phyloP scores from a whole-genome alignment of 345 rosid genomes.

The Rhizophora apiculata region DNA sequence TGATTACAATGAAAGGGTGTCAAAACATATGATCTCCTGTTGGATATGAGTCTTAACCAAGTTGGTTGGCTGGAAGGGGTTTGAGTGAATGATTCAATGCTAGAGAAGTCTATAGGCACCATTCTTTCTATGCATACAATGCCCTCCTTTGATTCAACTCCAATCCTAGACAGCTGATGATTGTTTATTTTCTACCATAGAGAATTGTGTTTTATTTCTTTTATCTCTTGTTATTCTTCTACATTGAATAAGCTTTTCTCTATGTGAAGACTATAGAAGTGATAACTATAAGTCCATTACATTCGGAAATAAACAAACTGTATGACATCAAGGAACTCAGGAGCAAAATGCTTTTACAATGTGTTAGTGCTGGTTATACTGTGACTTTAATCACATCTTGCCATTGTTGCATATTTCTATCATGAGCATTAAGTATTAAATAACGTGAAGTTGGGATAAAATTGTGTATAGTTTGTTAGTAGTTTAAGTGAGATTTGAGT shows the following conservation, averaged over 20 bases:
- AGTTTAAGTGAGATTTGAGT: slow-evolving; percentile 13
- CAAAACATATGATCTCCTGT: background rate
- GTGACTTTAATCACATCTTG: background rate
- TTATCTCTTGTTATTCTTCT: too few relatives aligned
- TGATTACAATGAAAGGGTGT: background rate
- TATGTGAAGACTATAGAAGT: too few relatives aligned
- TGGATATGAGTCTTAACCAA: background rate
- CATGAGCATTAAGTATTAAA: background rate
- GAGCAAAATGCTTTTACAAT: background rate
- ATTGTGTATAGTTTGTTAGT: slow-evolving; percentile 1
- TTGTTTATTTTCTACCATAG: too few relatives aligned
- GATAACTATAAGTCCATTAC: too few relatives aligned
- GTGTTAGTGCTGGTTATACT: background rate
- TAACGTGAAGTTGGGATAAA: background rate
- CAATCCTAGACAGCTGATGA: too few relatives aligned
- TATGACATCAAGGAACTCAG: too few relatives aligned
- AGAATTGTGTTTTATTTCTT: too few relatives aligned
- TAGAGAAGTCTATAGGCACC: too few relatives aligned
- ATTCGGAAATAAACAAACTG: too few relatives aligned
- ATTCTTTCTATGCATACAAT: too few relatives aligned
- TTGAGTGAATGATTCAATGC: background rate
- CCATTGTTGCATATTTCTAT: background rate
- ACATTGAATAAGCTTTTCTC: too few relatives aligned
- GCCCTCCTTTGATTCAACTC: too few relatives aligned
- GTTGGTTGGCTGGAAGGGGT: background rate